These are phyloP conservation scores for Tricholoma hemisulphureum DNA, from an alignment of 768 basidiomycete genomes.

Conservation along the genomic window DNA sequence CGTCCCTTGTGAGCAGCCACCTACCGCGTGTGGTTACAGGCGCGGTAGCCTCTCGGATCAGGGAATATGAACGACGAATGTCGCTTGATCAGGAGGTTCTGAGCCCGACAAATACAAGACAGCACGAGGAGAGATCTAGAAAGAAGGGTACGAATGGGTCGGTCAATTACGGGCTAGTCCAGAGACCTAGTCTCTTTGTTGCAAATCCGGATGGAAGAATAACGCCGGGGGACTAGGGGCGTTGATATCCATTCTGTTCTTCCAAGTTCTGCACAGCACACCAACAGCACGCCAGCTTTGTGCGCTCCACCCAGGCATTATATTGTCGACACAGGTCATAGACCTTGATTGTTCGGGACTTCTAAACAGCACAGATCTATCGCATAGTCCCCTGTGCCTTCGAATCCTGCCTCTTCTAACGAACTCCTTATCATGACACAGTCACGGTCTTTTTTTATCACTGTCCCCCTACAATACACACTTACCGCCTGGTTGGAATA, in stretches of 20 bases:
- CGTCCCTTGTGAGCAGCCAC: constrained; percentile 13
- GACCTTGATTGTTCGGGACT: background rate
- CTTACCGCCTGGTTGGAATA: background rate
- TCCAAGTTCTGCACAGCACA: background rate
- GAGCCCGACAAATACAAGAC: constrained; percentile 40
- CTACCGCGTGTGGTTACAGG: constrained; percentile 20
- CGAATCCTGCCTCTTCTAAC: background rate
- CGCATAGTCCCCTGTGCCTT: background rate
- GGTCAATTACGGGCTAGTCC: constrained; percentile 65
- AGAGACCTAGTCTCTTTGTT: constrained; percentile 62
- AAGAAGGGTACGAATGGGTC: constrained; percentile 20
- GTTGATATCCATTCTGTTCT: background rate
- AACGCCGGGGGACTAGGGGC: constrained; percentile 16
- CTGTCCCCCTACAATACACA: constrained; percentile 1
- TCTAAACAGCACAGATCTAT: background rate
- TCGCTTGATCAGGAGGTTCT: constrained; percentile 45
- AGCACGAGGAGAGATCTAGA: constrained; percentile 41
- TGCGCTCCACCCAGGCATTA: background rate
- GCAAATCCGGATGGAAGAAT: constrained; percentile 63
- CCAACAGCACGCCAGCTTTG: background rate
- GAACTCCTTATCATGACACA: background rate
- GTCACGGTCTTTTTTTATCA: background rate
- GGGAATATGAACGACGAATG: constrained; percentile 56
- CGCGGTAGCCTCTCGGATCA: constrained; percentile 51
- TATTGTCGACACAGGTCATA: background rate